Evolutionary conservation across 495 filamentous ascomycete genomes (phyloP).

Genomic region (Hypoxylon subgilvum): DNA sequence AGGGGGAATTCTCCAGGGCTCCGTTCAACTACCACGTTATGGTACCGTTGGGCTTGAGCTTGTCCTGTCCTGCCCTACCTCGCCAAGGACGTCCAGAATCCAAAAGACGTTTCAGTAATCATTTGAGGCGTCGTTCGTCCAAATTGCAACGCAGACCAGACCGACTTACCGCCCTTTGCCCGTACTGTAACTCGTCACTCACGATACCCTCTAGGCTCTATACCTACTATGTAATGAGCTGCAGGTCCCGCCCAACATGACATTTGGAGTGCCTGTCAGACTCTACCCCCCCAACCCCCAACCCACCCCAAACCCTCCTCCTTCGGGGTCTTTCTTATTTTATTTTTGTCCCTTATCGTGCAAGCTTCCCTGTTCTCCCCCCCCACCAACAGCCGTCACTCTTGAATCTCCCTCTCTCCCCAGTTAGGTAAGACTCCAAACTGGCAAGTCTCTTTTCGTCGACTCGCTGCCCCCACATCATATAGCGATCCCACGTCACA

Average conservation of each 20-base stretch:
- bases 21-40: slow-evolving; percentile 22
- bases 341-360: slow-evolving; percentile 26
- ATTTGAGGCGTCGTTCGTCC: slow-evolving; percentile 14
- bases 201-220: slow-evolving; percentile 7
- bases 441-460: no score
- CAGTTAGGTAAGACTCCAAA: slow-evolving; percentile 6
- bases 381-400: slow-evolving; percentile 23
- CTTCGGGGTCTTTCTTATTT: slow-evolving; percentile 25
- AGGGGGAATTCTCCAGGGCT: slow-evolving; percentile 15
- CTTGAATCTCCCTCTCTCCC: slow-evolving; percentile 27
- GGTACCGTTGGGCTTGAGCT: slow-evolving; percentile 23
- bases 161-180: slow-evolving; percentile 35
- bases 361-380: slow-evolving; percentile 18
- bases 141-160: slow-evolving; percentile 28
- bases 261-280: slow-evolving; percentile 20
- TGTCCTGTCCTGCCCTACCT: slow-evolving; percentile 30
- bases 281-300: slow-evolving; percentile 2
- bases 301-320: no score
- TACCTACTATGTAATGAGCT: background rate
- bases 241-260: slow-evolving; percentile 19
- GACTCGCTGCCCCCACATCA: slow-evolving; percentile 23
- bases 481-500: slow-evolving; percentile 32
- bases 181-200: no score
- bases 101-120: slow-evolving; percentile 36
- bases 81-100: slow-evolving; percentile 37